Evolutionary conservation across 805 yeast genomes (phyloP).

Genomic region (Brettanomyces nanus): DNA sequence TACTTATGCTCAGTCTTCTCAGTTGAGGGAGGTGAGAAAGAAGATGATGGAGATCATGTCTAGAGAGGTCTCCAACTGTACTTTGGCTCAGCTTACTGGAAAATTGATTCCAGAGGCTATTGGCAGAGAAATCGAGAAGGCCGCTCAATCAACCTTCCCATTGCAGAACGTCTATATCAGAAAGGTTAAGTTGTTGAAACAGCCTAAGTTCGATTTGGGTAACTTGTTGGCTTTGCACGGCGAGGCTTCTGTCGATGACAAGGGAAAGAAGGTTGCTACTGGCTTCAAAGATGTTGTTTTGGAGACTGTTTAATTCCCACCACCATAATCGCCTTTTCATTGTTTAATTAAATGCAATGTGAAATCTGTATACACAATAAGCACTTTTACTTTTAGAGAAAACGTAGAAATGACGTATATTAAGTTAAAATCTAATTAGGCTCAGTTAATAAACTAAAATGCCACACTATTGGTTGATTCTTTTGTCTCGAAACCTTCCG

Average conservation of each 20-base stretch:
- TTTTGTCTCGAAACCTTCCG: no score
- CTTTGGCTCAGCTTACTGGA: slow-evolving; percentile 93
- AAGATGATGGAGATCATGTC: slow-evolving; percentile 93
- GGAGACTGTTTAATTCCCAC: slow-evolving; percentile 73
- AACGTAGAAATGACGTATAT: no score
- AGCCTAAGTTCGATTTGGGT: slow-evolving; percentile 98
- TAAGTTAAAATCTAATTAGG: no score
- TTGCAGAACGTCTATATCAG: slow-evolving; percentile 98
- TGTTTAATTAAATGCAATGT: slow-evolving; percentile 1
- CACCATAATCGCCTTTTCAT: not conserved
- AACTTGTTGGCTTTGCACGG: slow-evolving; percentile 95
- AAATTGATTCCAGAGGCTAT: slow-evolving; percentile 98
- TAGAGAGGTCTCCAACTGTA: slow-evolving; percentile 91
- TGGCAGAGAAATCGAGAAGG: slow-evolving; percentile 97
- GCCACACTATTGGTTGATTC: no score
- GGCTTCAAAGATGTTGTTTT: slow-evolving; percentile 99
- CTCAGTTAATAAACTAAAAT: no score
- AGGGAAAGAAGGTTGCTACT: slow-evolving; percentile 91
- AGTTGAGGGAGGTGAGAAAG: slow-evolving; percentile 95
- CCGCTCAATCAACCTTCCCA: slow-evolving; percentile 92
- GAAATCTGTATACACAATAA: slow-evolving; percentile 2
- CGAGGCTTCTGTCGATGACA: slow-evolving; percentile 87
- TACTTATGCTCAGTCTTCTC: slow-evolving; percentile 95
- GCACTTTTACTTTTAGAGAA: no score
- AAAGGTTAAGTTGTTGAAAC: slow-evolving; percentile 97